Percentiles rank a stretch among this genome's conserved stretches.
phyloP scores from a whole-genome alignment of 176 grass and related monocot species.

The Olyra latifolia region DNA sequence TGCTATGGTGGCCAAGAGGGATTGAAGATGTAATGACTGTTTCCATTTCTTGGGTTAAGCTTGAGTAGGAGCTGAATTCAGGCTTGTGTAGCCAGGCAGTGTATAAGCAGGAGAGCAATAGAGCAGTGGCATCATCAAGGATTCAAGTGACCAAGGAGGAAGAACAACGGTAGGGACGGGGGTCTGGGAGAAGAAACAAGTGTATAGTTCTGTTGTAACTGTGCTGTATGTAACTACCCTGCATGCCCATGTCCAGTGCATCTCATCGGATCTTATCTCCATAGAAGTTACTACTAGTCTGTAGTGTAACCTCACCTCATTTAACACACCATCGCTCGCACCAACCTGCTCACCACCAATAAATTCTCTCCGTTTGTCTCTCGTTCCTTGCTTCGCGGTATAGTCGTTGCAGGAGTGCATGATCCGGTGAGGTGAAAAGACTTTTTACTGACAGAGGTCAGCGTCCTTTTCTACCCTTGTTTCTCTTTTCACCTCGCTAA shows the following conservation, averaged over 20 bases:
- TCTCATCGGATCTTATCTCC: neutral
- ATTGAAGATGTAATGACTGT: neutral
- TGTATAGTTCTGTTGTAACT: conserved; percentile 79
- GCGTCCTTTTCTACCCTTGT: neutral
- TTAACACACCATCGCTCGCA: conserved; percentile 14
- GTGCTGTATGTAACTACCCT: conserved; percentile 31
- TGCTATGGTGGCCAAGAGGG: neutral
- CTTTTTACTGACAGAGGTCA: neutral
- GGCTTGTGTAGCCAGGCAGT: neutral
- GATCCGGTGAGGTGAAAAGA: neutral
- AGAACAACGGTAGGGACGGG: neutral
- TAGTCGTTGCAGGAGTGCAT: neutral
- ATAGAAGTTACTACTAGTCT: neutral
- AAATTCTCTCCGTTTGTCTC: neutral
- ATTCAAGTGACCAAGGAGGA: neutral
- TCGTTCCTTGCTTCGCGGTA: neutral
- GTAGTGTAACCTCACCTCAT: neutral
- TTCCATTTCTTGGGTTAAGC: conserved; percentile 21
- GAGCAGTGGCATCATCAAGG: conserved; percentile 51
- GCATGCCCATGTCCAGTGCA: conserved; percentile 33
- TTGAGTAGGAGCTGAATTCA: conserved; percentile 29
- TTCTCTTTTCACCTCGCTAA: neutral
- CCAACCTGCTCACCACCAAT: conserved; percentile 23
- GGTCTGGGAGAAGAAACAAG: conserved; percentile 29
- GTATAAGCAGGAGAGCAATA: conserved; percentile 17